Evolutionary conservation across 2,329 filamentous ascomycete genomes (phyloP).

Genomic region (Penicillium sclerotigenum): DNA sequence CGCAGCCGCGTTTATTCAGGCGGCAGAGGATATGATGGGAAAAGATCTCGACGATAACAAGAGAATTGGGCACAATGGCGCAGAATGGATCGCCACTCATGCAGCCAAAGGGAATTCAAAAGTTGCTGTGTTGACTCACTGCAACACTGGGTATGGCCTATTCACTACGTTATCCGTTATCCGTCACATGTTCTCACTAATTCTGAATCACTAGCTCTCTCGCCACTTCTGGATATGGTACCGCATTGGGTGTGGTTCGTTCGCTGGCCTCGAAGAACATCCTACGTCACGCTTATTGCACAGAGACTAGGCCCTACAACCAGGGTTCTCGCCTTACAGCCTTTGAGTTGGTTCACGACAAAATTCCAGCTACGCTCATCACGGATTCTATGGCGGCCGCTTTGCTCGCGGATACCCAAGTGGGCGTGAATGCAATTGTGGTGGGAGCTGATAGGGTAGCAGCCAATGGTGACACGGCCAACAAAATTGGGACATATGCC

Average conservation of each 20-base stretch:
- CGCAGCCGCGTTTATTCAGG: slow-evolving; percentile 67
- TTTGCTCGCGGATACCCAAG: slow-evolving; percentile 60
- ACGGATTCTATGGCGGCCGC: slow-evolving; percentile 96
- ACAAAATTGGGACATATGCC: slow-evolving; percentile 95
- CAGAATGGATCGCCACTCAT: slow-evolving; percentile 73
- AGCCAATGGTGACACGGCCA: slow-evolving; percentile 94
- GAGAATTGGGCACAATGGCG: slow-evolving; percentile 77
- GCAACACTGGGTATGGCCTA: slow-evolving; percentile 77
- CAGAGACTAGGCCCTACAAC: slow-evolving; percentile 96
- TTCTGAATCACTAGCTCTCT: slow-evolving; percentile 62
- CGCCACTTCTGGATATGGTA: slow-evolving; percentile 96
- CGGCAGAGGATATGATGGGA: slow-evolving; percentile 80
- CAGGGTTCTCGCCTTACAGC: slow-evolving; percentile 93
- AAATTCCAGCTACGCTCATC: slow-evolving; percentile 85
- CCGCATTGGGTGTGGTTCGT: slow-evolving; percentile 88
- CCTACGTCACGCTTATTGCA: slow-evolving; percentile 86
- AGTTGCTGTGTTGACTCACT: slow-evolving; percentile 90
- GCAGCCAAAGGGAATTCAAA: slow-evolving; percentile 50
- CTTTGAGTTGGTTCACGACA: slow-evolving; percentile 92
- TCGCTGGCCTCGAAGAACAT: slow-evolving; percentile 65
- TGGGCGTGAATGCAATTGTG: slow-evolving; percentile 78
- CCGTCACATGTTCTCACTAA: not conserved
- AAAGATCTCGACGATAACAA: slow-evolving; percentile 87
- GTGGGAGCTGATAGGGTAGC: slow-evolving; percentile 95
- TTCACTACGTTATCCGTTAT: not conserved